Percentiles rank a stretch among this genome's conserved stretches.
These are phyloP conservation scores for Clarireedia monteithiana DNA, from an alignment of 2,329 filamentous ascomycete genomes.

Conservation along the genomic window DNA sequence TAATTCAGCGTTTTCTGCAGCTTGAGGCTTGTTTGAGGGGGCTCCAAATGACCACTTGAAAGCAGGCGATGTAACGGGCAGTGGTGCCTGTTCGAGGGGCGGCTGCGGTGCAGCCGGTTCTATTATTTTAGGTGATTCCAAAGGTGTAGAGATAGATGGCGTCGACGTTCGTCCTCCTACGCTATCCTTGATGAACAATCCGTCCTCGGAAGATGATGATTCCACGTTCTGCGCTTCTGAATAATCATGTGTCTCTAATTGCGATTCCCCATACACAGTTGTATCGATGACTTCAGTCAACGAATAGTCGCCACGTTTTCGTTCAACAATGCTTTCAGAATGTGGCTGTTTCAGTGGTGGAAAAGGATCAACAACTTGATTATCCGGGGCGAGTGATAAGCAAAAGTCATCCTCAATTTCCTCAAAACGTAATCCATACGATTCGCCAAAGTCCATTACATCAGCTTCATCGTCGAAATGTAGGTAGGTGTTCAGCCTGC, in stretches of 20 bases:
- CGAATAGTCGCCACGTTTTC: conserved; percentile 45
- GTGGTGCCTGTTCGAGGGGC: background rate
- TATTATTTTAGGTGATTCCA: background rate
- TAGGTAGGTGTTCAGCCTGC: conserved; percentile 48
- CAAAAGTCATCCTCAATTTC: conserved; percentile 31
- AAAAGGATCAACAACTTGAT: conserved; percentile 32
- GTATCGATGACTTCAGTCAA: conserved; percentile 49
- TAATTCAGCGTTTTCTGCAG: too few species aligned
- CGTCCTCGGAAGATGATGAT: conserved; percentile 31
- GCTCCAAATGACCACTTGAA: background rate
- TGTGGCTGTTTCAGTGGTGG: conserved; percentile 47
- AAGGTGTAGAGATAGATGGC: background rate
- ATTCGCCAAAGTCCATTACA: conserved; percentile 55
- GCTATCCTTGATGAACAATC: conserved; percentile 22
- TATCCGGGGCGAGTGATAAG: conserved; percentile 24
- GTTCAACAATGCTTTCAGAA: conserved; percentile 49
- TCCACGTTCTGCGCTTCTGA: background rate
- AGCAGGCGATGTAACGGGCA: background rate
- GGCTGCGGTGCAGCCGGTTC: background rate
- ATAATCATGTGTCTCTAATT: background rate
- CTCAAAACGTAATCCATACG: conserved; percentile 48
- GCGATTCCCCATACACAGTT: conserved; percentile 40
- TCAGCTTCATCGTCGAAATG: conserved; percentile 61
- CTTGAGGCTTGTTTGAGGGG: background rate
- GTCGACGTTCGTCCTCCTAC: background rate